phyloP scores from a whole-genome alignment of 75 land plant genomes.

The Azolla pinnata region DNA sequence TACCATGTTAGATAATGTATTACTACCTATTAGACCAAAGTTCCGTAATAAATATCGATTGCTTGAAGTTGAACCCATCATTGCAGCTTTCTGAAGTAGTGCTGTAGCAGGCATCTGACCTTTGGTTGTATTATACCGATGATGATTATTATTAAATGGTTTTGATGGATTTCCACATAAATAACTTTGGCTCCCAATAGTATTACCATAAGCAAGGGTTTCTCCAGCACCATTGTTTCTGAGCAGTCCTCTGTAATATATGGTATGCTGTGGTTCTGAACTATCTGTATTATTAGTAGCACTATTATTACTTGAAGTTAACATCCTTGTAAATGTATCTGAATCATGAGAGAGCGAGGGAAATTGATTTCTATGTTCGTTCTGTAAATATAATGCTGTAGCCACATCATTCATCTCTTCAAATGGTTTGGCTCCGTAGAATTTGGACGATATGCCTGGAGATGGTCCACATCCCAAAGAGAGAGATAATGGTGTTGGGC shows the following conservation, averaged over 20 bases:
- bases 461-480: neutral
- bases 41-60: conserved; percentile 2
- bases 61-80: conserved; percentile 39
- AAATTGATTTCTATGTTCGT: neutral
- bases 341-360: neutral
- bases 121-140: neutral
- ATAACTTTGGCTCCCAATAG: neutral
- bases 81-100: conserved; percentile 37
- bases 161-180: neutral
- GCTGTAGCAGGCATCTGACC: conserved; percentile 40
- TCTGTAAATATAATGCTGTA: neutral
- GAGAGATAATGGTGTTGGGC: no score
- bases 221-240: neutral
- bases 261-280: neutral
- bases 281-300: no score
- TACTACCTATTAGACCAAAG: neutral
- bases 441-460: neutral
- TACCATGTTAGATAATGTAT: no score
- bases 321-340: neutral
- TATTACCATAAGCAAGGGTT: neutral
- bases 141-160: neutral
- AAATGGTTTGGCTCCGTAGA: neutral
- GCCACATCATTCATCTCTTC: neutral
- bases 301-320: neutral
- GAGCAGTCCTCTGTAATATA: neutral